These are phyloP conservation scores for Termitomyces sp. DNA, from an alignment of 1,284 basidiomycete genomes.

Conservation along the genomic window DNA sequence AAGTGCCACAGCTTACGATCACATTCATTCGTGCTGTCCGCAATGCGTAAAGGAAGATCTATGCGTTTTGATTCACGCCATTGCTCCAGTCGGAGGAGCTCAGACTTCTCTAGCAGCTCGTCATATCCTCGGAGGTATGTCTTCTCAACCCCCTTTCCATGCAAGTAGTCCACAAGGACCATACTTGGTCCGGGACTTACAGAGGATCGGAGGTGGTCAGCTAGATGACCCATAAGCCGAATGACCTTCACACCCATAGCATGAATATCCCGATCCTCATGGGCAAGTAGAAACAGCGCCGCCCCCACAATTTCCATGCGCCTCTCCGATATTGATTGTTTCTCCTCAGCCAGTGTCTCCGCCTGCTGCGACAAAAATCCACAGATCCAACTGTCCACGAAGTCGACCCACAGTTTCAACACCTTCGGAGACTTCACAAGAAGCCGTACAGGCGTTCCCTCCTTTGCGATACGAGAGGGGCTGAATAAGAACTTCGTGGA, in stretches of 20 bases:
- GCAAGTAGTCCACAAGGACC: constrained; percentile 47
- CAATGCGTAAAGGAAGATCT: constrained; percentile 57
- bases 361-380: constrained; percentile 39
- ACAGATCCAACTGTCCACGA: constrained; percentile 69
- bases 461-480: constrained; percentile 61
- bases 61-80: constrained; percentile 52
- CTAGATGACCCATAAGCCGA: constrained; percentile 45
- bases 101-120: constrained; percentile 56
- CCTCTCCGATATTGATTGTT: constrained; percentile 38
- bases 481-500: constrained; percentile 80
- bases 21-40: constrained; percentile 57
- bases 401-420: constrained; percentile 69
- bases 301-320: constrained; percentile 67
- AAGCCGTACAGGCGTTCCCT: constrained; percentile 58
- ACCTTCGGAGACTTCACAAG: constrained; percentile 63
- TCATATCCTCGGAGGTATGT: constrained; percentile 58
- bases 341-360: constrained; percentile 35
- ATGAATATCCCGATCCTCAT: constrained; percentile 47
- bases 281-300: constrained; percentile 76
- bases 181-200: constrained; percentile 22
- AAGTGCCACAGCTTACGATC: constrained; percentile 72
- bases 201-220: constrained; percentile 36
- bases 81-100: constrained; percentile 54
- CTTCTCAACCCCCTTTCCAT: constrained; percentile 36
- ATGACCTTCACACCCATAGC: constrained; percentile 56